phyloP scores from a whole-genome alignment of 75 land plant species.

The Chamaecyparis obtusa region DNA sequence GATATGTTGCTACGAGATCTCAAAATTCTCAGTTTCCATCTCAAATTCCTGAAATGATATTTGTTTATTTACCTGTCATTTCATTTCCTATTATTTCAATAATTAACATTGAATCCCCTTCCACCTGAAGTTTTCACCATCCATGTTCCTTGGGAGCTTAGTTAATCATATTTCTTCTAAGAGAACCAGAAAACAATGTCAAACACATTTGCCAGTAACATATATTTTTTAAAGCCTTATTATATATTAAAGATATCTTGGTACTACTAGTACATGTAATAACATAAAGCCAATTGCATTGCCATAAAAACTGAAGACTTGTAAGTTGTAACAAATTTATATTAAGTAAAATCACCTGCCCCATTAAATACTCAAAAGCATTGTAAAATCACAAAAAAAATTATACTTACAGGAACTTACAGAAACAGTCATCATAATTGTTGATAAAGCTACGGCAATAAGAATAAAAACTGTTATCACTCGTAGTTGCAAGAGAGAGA shows the following conservation, averaged over 20 bases:
- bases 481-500: neutral
- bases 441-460: neutral
- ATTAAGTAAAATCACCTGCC: neutral
- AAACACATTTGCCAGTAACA: neutral
- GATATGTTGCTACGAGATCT: too few species aligned
- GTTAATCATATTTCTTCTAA: too few species aligned
- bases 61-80: too few species aligned
- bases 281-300: neutral
- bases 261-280: neutral
- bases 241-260: neutral
- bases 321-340: neutral
- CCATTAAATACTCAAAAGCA: neutral
- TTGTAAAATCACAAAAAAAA: neutral
- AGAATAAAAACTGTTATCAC: neutral
- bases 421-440: neutral
- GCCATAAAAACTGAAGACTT: neutral
- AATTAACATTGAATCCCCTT: too few species aligned
- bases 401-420: neutral
- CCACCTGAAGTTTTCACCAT: too few species aligned
- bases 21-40: too few species aligned
- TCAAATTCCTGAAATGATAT: too few species aligned
- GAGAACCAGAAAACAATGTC: neutral
- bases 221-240: too few species aligned
- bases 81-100: too few species aligned
- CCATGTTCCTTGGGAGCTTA: too few species aligned